Conservation (phyloP, 23 red algal genomes). For the Agarophyton chilense region DNA sequence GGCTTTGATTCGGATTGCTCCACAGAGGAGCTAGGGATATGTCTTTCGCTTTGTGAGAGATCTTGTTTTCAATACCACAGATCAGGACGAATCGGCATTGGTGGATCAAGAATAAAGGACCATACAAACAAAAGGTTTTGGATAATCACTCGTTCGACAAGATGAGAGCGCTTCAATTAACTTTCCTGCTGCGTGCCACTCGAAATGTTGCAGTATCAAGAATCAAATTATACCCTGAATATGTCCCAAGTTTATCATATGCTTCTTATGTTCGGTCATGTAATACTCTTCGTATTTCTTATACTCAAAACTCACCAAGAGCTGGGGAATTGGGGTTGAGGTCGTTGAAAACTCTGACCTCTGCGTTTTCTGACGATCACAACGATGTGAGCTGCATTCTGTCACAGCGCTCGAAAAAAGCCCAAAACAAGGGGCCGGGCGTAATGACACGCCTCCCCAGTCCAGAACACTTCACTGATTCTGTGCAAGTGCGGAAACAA, state of each 20-base stretch:
- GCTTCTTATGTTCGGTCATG: not conserved
- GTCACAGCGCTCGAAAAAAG: not conserved
- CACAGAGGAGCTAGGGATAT: too few species aligned
- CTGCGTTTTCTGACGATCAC: not conserved
- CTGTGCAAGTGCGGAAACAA: not conserved
- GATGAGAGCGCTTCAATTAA: conserved; percentile 7
- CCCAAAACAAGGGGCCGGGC: not conserved
- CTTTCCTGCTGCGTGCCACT: not conserved
- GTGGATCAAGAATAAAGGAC: too few species aligned
- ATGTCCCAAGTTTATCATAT: not conserved
- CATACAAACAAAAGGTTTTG: too few species aligned
- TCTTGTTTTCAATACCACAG: too few species aligned
- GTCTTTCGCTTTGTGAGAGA: too few species aligned
- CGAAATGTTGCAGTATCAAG: not conserved
- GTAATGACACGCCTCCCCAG: not conserved
- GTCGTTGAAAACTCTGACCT: not conserved
- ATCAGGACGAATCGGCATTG: too few species aligned
- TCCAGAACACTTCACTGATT: not conserved
- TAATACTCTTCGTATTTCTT: conserved; percentile 1
- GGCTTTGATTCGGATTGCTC: too few species aligned
- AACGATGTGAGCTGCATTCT: not conserved
- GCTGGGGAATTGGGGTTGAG: not conserved
- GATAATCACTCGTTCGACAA: not conserved
- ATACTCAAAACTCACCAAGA: not conserved
- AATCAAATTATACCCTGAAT: not conserved